These are phyloP conservation scores for Salvia splendens DNA, from an alignment of 257 asterid genomes.

Conservation along the genomic window DNA sequence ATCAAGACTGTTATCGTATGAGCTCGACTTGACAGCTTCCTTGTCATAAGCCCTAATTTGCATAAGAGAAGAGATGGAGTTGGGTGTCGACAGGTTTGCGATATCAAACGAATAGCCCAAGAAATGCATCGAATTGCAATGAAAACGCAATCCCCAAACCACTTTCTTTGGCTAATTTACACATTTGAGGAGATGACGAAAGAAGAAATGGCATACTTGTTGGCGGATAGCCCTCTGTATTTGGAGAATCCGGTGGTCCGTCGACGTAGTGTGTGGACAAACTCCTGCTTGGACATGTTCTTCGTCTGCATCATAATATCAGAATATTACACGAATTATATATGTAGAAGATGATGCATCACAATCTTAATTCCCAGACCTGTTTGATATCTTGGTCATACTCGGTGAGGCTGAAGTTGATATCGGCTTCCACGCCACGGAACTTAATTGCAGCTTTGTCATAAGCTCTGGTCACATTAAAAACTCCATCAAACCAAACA, in stretches of 20 bases:
- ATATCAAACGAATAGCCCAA: not conserved
- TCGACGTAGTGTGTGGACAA: constrained; percentile 52
- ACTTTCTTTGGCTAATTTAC: too few species aligned
- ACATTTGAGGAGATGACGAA: too few species aligned
- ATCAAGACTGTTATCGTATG: constrained; percentile 57
- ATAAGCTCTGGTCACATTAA: constrained; percentile 44
- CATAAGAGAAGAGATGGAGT: constrained; percentile 21
- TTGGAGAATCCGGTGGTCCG: constrained; percentile 62
- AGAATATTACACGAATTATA: too few species aligned
- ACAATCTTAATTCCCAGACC: too few species aligned
- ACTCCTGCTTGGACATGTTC: constrained; percentile 53
- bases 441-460: constrained; percentile 57
- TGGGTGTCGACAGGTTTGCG: constrained; percentile 24
- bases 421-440: constrained; percentile 54
- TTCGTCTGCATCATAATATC: constrained; percentile 35
- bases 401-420: constrained; percentile 45
- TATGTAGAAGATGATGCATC: too few species aligned
- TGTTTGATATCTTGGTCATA: constrained; percentile 51
- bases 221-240: constrained; percentile 64
- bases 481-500: not conserved
- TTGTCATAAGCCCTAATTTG: constrained; percentile 69
- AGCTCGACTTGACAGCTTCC: constrained; percentile 69
- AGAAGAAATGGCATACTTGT: constrained; percentile 38
- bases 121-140: too few species aligned
- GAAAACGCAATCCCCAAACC: too few species aligned